phyloP scores from a whole-genome alignment of 2,329 filamentous ascomycete species.

The Microcera coccophila region DNA sequence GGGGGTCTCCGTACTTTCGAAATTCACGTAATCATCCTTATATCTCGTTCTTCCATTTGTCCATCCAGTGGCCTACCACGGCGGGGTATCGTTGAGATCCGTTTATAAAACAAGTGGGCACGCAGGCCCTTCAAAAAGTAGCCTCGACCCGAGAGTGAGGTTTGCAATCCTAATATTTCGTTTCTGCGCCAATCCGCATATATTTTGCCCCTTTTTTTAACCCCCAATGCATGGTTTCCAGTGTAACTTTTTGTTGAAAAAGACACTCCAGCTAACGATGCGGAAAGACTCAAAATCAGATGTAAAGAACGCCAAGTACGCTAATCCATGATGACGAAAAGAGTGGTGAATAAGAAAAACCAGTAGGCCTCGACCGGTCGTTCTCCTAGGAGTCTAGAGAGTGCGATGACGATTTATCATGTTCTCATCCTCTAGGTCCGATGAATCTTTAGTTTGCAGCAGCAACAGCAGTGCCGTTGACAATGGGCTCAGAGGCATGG shows the following conservation, averaged over 20 bases:
- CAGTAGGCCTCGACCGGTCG: neutral
- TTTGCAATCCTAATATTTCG: constrained; percentile 8
- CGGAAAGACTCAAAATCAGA: constrained; percentile 17
- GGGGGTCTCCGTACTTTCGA: neutral
- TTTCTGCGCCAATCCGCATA: constrained; percentile 27
- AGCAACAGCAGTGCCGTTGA: neutral
- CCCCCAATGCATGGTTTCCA: constrained; percentile 21
- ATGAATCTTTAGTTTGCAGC: neutral
- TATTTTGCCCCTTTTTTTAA: constrained; percentile 23
- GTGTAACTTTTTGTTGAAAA: constrained; percentile 43
- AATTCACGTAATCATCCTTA: constrained; percentile 1
- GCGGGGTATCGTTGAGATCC: constrained; percentile 42
- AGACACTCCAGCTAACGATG: constrained; percentile 31
- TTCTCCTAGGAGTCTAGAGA: neutral
- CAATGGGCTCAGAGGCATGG: constrained; percentile 1
- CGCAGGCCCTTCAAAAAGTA: constrained; percentile 8
- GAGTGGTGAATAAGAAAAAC: neutral
- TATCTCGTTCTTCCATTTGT: constrained; percentile 23
- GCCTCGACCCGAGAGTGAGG: neutral
- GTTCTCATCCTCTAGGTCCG: neutral
- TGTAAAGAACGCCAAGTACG: constrained; percentile 7
- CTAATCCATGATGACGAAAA: neutral
- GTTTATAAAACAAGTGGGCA: constrained; percentile 35
- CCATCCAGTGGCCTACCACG: constrained; percentile 31
- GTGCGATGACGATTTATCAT: neutral